Base-by-base conservation (phyloP, 225 moss, liverwort and hornwort species). In the Climacium dendroides region DNA sequence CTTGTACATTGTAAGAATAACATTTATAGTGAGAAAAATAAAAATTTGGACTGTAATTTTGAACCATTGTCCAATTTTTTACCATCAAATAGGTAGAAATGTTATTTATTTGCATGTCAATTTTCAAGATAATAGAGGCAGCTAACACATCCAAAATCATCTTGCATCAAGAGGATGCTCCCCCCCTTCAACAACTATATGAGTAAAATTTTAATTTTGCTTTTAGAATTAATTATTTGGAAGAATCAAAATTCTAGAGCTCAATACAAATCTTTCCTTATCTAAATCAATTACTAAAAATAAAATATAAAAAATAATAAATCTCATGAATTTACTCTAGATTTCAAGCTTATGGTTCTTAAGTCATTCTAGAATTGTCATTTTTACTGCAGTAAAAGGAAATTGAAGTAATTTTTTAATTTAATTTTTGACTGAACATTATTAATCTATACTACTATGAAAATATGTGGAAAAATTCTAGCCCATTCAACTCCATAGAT, bases 1-100 rank as follows among this genome's bases (percentile, higher is more conserved):
- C 0, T 0, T 8, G 0, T 7, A 26, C 9, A 41, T 70, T 41
- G 25, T 2, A 20, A 66, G 11, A 66, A n/a, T 13, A 67, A 7
- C 4, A 13, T 37, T 39, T 37, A 6, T 11, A 69, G 7, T 13
- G 12, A 39, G 4, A 69, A 69, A 7, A 69, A 14, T 7, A 16
- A 1, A 13, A 37, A 23, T 13, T 13, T 13, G 24, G 69, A 1
- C 2, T 4, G 5, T 50, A 50, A 50, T 50, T 50, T 50, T 50
- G 67, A 67, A 23, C 6, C 22, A 3, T n/a, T 67, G n/a, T 67
- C 4, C 7, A 67, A 23, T 13, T 37, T 37, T 4, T 37, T 2
- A 23, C 7, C 7, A 69, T 69, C 24, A 13, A 6, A 24, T 39
- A 69, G 4, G 6, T 69, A 69, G 13, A 23, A 13, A 12, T 24